Evolutionary conservation across 805 yeast genomes (phyloP).

Genomic region (Candida ascalaphidarum): DNA sequence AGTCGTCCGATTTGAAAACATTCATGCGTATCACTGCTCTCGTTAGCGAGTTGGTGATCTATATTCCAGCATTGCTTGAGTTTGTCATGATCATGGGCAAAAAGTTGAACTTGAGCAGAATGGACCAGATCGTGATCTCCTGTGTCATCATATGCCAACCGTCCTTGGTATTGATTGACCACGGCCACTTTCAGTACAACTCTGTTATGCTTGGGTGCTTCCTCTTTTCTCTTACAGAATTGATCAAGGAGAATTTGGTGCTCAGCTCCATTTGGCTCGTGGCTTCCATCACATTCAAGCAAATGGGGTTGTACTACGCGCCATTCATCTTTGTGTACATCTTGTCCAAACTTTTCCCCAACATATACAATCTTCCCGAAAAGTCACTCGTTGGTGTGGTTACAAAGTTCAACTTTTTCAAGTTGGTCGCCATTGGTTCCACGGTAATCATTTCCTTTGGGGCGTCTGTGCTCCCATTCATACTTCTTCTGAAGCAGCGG

Average conservation of each 20-base stretch:
- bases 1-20: slow-evolving; percentile 56
- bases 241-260: slow-evolving; percentile 54
- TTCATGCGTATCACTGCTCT: slow-evolving; percentile 81
- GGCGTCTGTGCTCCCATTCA: slow-evolving; percentile 52
- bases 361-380: slow-evolving; percentile 1
- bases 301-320: slow-evolving; percentile 90
- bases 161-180: slow-evolving; percentile 74
- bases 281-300: slow-evolving; percentile 75
- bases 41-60: slow-evolving; percentile 62
- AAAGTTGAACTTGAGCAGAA: slow-evolving; percentile 43
- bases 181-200: slow-evolving; percentile 96
- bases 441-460: slow-evolving; percentile 51
- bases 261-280: slow-evolving; percentile 74
- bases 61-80: slow-evolving; percentile 72
- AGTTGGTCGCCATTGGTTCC: slow-evolving; percentile 54
- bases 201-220: slow-evolving; percentile 90
- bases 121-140: slow-evolving; percentile 69
- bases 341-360: slow-evolving; percentile 38
- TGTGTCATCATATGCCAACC: slow-evolving; percentile 84
- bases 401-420: slow-evolving; percentile 40
- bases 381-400: slow-evolving; percentile 6
- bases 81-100: slow-evolving; percentile 67
- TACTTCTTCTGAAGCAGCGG: slow-evolving; percentile 25
- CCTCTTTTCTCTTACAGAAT: slow-evolving; percentile 54
- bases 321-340: slow-evolving; percentile 82